A percentile compares a stretch with the other conserved stretches of the same genome.
Conservation (phyloP, 75 land plant species). For the Sequoia sempervirens region DNA sequence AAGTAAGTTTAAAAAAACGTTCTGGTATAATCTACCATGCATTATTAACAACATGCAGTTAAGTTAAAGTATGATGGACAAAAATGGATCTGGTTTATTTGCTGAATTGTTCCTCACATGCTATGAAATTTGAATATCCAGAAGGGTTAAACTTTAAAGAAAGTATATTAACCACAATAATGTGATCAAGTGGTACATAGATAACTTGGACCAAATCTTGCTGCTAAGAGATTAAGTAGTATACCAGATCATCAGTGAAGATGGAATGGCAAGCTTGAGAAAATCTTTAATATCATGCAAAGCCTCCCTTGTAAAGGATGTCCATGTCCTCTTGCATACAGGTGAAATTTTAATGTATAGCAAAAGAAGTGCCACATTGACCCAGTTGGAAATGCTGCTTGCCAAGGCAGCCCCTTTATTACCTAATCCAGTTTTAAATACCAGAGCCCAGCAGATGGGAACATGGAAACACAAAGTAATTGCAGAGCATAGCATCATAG, state of each 20-base stretch:
- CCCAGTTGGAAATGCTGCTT: constrained; percentile 60
- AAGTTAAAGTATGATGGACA: background rate
- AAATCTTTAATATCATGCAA: constrained; percentile 40
- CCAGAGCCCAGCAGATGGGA: constrained; percentile 62
- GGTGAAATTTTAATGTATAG: constrained; percentile 52
- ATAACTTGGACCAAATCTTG: background rate
- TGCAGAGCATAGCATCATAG: constrained; percentile 57
- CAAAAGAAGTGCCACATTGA: constrained; percentile 39
- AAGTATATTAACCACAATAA: background rate
- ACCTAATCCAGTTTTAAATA: constrained; percentile 70
- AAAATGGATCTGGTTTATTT: background rate
- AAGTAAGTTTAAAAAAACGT: background rate
- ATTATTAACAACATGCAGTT: background rate
- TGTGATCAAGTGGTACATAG: background rate
- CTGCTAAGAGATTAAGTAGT: background rate
- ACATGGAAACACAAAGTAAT: constrained; percentile 47
- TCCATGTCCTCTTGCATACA: constrained; percentile 60
- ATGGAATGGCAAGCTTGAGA: constrained; percentile 68
- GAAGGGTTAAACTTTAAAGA: background rate
- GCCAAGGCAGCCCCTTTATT: constrained; percentile 75
- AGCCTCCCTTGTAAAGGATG: constrained; percentile 56
- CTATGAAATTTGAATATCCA: background rate
- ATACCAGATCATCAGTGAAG: constrained; percentile 84
- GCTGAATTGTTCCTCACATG: background rate
- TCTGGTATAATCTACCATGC: background rate